Evolutionary conservation across 306 rosid species (phyloP).

Genomic region (Cucurbita pepo): DNA sequence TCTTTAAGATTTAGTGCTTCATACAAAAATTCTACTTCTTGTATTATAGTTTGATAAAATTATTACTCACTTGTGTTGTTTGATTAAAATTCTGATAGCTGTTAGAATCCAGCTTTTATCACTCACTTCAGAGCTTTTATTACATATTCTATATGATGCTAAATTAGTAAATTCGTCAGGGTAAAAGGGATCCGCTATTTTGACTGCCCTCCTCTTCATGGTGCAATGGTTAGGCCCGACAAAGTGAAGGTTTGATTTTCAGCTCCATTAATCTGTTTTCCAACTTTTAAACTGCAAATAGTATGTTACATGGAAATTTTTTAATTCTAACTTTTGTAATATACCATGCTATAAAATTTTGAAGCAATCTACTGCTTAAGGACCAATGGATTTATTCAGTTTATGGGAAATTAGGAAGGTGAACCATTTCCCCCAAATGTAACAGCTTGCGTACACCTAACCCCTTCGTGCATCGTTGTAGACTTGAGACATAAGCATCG

Average conservation of each 20-base stretch:
- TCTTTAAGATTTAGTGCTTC: neutral
- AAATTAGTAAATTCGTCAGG: slow-evolving; percentile 20
- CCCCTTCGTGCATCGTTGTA: neutral
- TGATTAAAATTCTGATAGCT: neutral
- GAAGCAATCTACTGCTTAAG: neutral
- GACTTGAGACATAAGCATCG: neutral
- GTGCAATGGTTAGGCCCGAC: slow-evolving; percentile 78
- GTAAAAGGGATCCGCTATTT: slow-evolving; percentile 79
- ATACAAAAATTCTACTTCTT: neutral
- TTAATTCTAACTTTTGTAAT: neutral
- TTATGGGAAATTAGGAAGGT: neutral
- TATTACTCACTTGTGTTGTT: neutral
- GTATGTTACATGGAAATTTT: neutral
- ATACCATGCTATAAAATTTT: neutral
- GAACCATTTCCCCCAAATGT: neutral
- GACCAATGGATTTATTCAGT: neutral
- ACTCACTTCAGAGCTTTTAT: neutral
- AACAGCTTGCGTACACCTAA: neutral
- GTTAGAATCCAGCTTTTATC: neutral
- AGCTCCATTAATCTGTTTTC: neutral
- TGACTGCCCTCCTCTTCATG: slow-evolving; percentile 62
- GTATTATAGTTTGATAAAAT: neutral
- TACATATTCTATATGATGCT: neutral
- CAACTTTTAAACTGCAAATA: neutral
- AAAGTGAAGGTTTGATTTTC: slow-evolving; percentile 64